Evolutionary conservation across 768 basidiomycete species (phyloP).

Genomic region (Leucogyrophana mollusca): DNA sequence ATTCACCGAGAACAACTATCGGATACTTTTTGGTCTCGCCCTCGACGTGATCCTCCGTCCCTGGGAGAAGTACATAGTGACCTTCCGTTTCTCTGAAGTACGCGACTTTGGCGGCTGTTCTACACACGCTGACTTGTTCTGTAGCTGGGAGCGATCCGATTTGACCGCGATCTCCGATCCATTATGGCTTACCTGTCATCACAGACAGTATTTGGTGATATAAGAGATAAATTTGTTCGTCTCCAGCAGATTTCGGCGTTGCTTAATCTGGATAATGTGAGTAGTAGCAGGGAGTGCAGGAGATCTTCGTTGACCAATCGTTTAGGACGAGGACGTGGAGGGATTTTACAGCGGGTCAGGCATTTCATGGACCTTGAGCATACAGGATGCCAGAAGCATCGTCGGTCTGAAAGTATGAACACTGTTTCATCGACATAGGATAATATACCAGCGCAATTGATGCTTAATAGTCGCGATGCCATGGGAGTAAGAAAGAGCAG

Average conservation of each 20-base stretch:
- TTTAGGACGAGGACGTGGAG: slow-evolving; percentile 89
- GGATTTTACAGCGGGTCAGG: slow-evolving; percentile 95
- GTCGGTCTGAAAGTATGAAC: slow-evolving; percentile 50
- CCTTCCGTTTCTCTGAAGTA: slow-evolving; percentile 87
- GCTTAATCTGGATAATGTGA: slow-evolving; percentile 80
- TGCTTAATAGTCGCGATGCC: too few species aligned
- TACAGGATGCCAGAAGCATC: slow-evolving; percentile 73
- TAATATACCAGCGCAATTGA: too few species aligned
- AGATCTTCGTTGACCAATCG: slow-evolving; percentile 5
- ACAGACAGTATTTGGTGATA: slow-evolving; percentile 87
- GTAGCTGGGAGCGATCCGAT: slow-evolving; percentile 93
- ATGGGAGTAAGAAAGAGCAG: too few species aligned
- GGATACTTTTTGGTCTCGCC: slow-evolving; percentile 79
- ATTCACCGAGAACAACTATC: slow-evolving; percentile 87
- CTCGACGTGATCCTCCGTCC: slow-evolving; percentile 89
- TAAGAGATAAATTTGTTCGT: slow-evolving; percentile 87
- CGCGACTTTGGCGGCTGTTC: slow-evolving; percentile 11
- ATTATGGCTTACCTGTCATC: slow-evolving; percentile 81
- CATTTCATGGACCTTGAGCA: slow-evolving; percentile 81
- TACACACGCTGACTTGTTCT: slow-evolving; percentile 4
- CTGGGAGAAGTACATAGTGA: slow-evolving; percentile 88
- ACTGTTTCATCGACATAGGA: not conserved
- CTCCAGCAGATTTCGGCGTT: slow-evolving; percentile 92
- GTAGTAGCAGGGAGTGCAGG: not conserved
- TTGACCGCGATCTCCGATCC: slow-evolving; percentile 88